These are phyloP conservation scores for Dothiorella sarmentorum DNA, from an alignment of 2,329 filamentous ascomycete species.

Conservation along the genomic window DNA sequence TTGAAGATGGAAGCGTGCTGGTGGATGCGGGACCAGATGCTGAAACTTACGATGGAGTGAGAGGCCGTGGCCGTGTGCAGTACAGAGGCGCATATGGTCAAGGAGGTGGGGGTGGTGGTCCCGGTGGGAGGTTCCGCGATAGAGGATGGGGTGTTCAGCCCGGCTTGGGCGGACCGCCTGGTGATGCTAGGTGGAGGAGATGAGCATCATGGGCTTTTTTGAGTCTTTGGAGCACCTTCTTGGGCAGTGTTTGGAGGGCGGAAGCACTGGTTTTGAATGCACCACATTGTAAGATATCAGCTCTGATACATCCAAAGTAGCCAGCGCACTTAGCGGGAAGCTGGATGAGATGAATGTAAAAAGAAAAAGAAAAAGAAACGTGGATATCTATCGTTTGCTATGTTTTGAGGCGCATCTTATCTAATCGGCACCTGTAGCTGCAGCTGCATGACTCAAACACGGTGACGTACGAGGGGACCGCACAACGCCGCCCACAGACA, in stretches of 20 bases:
- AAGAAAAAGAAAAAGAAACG: no score
- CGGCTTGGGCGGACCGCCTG: slow-evolving; percentile 6
- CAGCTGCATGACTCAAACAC: slow-evolving; percentile 1
- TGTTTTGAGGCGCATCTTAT: slow-evolving; percentile 8
- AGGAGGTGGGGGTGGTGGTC: slow-evolving; percentile 21
- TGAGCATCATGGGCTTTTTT: background rate
- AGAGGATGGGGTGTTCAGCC: slow-evolving; percentile 15
- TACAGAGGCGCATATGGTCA: slow-evolving; percentile 20
- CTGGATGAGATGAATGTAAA: no score
- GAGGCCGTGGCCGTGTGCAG: slow-evolving; percentile 22
- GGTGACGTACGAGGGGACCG: slow-evolving; percentile 9
- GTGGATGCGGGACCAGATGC: slow-evolving; percentile 40
- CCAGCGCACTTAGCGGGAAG: background rate
- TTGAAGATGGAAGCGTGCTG: slow-evolving; percentile 43
- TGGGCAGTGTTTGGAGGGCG: background rate
- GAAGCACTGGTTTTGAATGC: no score
- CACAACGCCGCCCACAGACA: background rate
- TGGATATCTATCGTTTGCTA: no score
- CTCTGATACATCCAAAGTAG: background rate
- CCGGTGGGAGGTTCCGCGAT: slow-evolving; percentile 19
- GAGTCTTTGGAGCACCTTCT: background rate
- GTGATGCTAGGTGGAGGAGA: slow-evolving; percentile 3
- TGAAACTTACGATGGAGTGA: slow-evolving; percentile 23
- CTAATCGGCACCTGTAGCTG: no score
- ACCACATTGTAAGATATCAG: background rate